Percentiles rank a stretch among this genome's conserved stretches.
These are phyloP conservation scores for Crucihimalaya himalaica DNA, from an alignment of 345 rosid genomes.

Conservation along the genomic window DNA sequence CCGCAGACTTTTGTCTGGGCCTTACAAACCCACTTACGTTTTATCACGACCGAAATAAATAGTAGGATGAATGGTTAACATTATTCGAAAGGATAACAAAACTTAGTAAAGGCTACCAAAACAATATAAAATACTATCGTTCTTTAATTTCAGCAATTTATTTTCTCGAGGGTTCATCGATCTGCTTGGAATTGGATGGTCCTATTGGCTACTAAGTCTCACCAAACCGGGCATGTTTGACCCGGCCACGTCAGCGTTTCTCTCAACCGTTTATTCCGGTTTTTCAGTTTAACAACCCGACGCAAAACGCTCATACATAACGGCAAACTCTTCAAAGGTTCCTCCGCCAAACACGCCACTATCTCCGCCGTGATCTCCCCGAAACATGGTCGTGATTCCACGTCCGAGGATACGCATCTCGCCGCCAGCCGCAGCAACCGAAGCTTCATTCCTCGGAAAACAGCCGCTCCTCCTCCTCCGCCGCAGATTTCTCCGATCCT, in stretches of 20 bases:
- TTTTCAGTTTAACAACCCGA: conserved; percentile 40
- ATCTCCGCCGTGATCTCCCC: conserved; percentile 52
- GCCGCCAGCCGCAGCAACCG: conserved; percentile 54
- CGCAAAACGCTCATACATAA: conserved; percentile 49
- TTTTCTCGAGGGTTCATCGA: background rate
- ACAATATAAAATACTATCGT: too few relatives aligned
- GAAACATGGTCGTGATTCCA: conserved; percentile 48
- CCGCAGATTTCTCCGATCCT: conserved; percentile 45
- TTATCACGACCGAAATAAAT: background rate
- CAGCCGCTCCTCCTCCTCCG: conserved; percentile 39
- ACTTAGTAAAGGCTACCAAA: background rate
- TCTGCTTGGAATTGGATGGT: background rate
- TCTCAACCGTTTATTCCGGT: conserved; percentile 39
- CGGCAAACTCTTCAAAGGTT: conserved; percentile 42
- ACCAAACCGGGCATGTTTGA: conserved; percentile 34
- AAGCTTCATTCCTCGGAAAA: conserved; percentile 29
- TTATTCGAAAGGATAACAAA: background rate
- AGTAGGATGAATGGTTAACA: background rate
- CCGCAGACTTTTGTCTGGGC: too few relatives aligned
- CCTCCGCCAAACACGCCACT: conserved; percentile 39
- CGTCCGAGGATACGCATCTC: conserved; percentile 54
- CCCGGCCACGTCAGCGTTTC: conserved; percentile 39
- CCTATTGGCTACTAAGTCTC: conserved; percentile 2
- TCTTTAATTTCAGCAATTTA: background rate
- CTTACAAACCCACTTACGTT: too few relatives aligned